Conservation (phyloP, 2,329 filamentous ascomycete species). For the Clonostachys sp. region DNA sequence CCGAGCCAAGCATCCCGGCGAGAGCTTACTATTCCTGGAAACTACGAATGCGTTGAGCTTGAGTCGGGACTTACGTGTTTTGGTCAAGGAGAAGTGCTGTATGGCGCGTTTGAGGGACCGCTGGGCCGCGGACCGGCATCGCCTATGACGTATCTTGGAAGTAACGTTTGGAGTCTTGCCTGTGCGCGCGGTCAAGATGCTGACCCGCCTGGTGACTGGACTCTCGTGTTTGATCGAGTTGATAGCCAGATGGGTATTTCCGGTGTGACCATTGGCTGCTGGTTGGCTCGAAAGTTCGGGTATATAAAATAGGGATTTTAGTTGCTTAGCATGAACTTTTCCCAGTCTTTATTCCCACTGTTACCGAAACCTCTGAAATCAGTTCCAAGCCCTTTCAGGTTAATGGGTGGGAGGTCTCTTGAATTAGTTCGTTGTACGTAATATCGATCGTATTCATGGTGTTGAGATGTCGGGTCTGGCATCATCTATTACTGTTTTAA, state of each 20-base stretch:
- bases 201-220: background rate
- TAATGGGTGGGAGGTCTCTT: too few species aligned
- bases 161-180: background rate
- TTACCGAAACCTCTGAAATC: too few species aligned
- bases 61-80: background rate
- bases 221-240: background rate
- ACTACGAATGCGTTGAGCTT: background rate
- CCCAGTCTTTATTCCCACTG: too few species aligned
- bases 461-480: too few species aligned
- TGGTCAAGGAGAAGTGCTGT: background rate
- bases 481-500: too few species aligned
- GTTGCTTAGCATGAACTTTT: too few species aligned
- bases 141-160: background rate
- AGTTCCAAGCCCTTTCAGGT: too few species aligned
- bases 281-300: background rate
- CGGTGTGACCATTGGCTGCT: background rate
- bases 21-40: background rate
- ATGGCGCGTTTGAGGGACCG: background rate
- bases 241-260: background rate
- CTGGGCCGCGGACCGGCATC: background rate
- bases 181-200: background rate
- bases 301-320: too few species aligned
- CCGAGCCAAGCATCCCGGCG: too few species aligned
- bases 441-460: too few species aligned
- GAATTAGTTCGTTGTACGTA: too few species aligned